A percentile compares a stretch with the other conserved stretches of the same genome.
phyloP scores from a whole-genome alignment of 768 basidiomycete genomes.

The Lentinus brumalis region DNA sequence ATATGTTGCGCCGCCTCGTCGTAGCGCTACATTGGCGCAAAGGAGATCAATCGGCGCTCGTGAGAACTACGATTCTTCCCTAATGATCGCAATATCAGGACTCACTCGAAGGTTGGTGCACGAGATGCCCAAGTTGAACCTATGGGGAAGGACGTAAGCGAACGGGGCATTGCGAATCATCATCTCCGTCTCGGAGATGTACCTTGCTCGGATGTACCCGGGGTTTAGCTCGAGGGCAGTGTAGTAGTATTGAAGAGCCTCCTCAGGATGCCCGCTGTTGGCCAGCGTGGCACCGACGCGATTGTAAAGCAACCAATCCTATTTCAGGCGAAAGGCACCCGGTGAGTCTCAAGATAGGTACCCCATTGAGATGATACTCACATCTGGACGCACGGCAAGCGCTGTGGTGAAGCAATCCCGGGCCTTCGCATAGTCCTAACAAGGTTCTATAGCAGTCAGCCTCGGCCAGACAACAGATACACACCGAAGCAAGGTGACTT shows the following conservation, averaged over 20 bases:
- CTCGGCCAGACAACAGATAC: neutral
- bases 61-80: neutral
- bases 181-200: slow-evolving; percentile 21
- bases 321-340: slow-evolving; percentile 3
- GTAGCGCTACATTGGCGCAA: slow-evolving; percentile 57
- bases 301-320: slow-evolving; percentile 95
- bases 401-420: slow-evolving; percentile 94
- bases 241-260: slow-evolving; percentile 87
- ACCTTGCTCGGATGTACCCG: slow-evolving; percentile 88
- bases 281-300: slow-evolving; percentile 94
- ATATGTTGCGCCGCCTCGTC: slow-evolving; percentile 87
- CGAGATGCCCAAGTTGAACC: slow-evolving; percentile 93
- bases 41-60: neutral
- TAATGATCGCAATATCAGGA: slow-evolving; percentile 7
- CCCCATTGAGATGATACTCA: slow-evolving; percentile 34
- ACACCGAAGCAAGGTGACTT: neutral
- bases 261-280: slow-evolving; percentile 76
- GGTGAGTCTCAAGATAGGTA: neutral
- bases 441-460: slow-evolving; percentile 1
- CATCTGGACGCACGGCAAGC: slow-evolving; percentile 83
- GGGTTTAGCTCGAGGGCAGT: slow-evolving; percentile 87
- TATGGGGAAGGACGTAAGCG: slow-evolving; percentile 30
- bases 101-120: slow-evolving; percentile 83
- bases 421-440: slow-evolving; percentile 86
- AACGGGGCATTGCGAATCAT: neutral